Evolutionary conservation across 2,329 filamentous ascomycete genomes (phyloP).

Genomic region (Lachnellula arida): DNA sequence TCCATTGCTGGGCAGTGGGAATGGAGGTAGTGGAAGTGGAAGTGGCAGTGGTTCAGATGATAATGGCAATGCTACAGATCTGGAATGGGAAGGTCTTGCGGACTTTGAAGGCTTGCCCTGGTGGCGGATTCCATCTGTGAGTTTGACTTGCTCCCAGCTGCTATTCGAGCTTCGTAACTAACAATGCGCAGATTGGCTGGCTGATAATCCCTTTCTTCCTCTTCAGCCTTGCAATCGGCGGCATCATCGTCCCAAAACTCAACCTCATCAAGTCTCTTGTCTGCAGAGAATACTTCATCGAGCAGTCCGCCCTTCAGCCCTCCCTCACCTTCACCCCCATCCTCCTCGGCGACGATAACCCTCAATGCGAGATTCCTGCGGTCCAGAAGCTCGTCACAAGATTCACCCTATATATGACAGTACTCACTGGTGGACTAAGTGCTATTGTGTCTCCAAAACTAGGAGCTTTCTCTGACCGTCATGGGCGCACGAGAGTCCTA

Average conservation of each 20-base stretch:
- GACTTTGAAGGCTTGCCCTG: constrained; percentile 60
- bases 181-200: constrained; percentile 67
- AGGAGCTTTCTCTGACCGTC: constrained; percentile 80
- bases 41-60: neutral
- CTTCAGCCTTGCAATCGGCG: constrained; percentile 82
- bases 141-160: constrained; percentile 22
- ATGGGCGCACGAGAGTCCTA: constrained; percentile 73
- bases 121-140: constrained; percentile 59
- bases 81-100: constrained; percentile 44
- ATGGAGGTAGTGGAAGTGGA: constrained; percentile 3
- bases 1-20: constrained; percentile 25
- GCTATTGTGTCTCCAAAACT: constrained; percentile 79
- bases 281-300: constrained; percentile 76
- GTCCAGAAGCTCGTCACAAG: constrained; percentile 73
- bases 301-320: constrained; percentile 56
- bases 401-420: constrained; percentile 71
- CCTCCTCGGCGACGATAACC: constrained; percentile 63
- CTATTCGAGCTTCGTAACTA: neutral
- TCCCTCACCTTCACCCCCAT: constrained; percentile 58
- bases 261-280: constrained; percentile 82
- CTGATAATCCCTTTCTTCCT: constrained; percentile 74
- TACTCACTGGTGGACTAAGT: constrained; percentile 72
- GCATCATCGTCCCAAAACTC: constrained; percentile 77
- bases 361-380: constrained; percentile 73
- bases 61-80: constrained; percentile 7